Evolutionary conservation across 2,329 filamentous ascomycete species (phyloP), one percentile per base, ranked within the genome.

Genomic region (Nemania bipapillata): DNA sequence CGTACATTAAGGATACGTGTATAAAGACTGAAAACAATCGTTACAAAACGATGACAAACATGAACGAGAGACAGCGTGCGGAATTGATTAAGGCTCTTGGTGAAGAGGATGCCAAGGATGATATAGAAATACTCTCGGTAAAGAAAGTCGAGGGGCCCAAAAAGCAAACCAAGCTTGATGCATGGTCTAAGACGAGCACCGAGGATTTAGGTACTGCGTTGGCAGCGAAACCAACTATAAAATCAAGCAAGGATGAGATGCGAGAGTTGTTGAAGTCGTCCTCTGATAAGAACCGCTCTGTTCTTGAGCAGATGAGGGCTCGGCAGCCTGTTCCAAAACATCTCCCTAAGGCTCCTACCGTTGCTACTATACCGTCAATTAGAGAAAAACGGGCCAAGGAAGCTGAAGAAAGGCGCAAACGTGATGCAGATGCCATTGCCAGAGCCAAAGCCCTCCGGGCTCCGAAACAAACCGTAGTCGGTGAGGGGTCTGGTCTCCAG

Each of bases 51-150:
- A 90, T 88, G 74, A 97, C 94, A 1, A 97, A 97, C 74, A 82
- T 98, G 73, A 92, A 87, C 12, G 87, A 88, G 40, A 90, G 91
- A 65, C 94, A 98, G 77, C 93, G 94, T 73, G 95, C 94, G 11
- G 92, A 97, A 80, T 84, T 98, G 40, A 81, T 89, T 58, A 86
- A 88, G 74, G 88, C 87, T 8, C 79, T 91, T 17, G 86, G 87
- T 28, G 86, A 90, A 64, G 86, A 87, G 47, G 87, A 89, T 35
- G 82, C 86, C 17, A 79, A 83, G 45, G 79, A 83, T 17, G 80
- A 85, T 9, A 80, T 87, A 11, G 81, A 86, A 68, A 82, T 86
- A 45, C 78, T 85, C 22, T 80, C 83, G 57, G 75, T 81, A 17
- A 83, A 77, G 57, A 77, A 76, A 24, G 77, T 71, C 6, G 78